Conservation (phyloP, 2,329 filamentous ascomycete species). For the Trichoderma sp. region DNA sequence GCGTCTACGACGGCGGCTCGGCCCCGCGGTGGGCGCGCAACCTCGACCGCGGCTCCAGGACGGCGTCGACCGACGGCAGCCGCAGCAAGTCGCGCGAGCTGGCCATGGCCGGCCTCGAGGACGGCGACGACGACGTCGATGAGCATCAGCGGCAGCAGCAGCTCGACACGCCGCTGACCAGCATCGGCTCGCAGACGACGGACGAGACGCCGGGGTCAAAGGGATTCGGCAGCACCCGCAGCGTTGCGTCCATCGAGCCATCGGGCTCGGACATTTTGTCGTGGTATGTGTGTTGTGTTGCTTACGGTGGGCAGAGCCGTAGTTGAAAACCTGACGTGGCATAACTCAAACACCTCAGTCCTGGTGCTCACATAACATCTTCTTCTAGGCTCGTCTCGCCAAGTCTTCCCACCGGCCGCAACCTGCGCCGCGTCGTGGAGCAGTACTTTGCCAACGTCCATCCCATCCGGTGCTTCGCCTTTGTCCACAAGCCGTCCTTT, state of each 20-base stretch:
- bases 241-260: conserved; percentile 26
- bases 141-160: background rate
- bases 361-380: conserved; percentile 3
- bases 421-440: conserved; percentile 43
- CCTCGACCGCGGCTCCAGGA: conserved; percentile 34
- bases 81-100: conserved; percentile 24
- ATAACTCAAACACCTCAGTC: background rate
- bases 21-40: conserved; percentile 44
- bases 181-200: conserved; percentile 1
- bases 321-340: background rate
- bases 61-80: conserved; percentile 23
- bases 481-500: conserved; percentile 46
- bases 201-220: conserved; percentile 6
- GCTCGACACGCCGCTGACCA: background rate
- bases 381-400: conserved; percentile 40
- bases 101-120: conserved; percentile 20
- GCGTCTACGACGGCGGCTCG: conserved; percentile 45
- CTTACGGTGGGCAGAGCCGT: background rate
- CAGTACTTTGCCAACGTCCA: conserved; percentile 47
- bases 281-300: conserved; percentile 27
- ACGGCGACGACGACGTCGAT: conserved; percentile 6
- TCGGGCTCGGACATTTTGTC: conserved; percentile 28
- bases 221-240: conserved; percentile 12
- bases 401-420: conserved; percentile 40
- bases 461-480: conserved; percentile 46